These are phyloP conservation scores for Vigna nakashimae DNA, from an alignment of 306 rosid genomes.

Conservation along the genomic window DNA sequence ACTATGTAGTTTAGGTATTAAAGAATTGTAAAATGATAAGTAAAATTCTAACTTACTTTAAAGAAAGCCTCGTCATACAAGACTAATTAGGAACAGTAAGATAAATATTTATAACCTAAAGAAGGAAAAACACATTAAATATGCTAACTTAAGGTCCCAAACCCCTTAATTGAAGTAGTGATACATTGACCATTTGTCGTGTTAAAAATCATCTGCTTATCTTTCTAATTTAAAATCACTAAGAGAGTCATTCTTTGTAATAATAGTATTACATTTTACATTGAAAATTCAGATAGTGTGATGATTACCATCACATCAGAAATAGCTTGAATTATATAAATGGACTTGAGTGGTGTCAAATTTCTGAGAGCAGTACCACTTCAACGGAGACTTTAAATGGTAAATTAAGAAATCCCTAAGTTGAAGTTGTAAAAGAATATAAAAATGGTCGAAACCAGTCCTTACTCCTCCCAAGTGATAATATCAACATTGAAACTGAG, in stretches of 20 bases:
- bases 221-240: background rate
- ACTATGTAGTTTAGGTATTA: too few relatives aligned
- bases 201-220: background rate
- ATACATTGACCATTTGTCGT: too few relatives aligned
- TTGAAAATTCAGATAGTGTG: background rate
- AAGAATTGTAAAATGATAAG: too few relatives aligned
- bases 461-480: background rate
- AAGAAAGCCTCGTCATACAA: too few relatives aligned
- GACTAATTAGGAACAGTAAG: too few relatives aligned
- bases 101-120: too few relatives aligned
- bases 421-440: constrained; percentile 39
- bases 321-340: background rate
- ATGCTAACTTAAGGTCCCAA: too few relatives aligned
- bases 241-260: background rate
- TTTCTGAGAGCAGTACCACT: background rate
- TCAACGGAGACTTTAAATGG: background rate
- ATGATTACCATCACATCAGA: background rate
- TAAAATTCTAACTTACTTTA: too few relatives aligned
- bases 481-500: background rate
- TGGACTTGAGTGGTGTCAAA: background rate
- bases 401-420: constrained; percentile 13
- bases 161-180: too few relatives aligned
- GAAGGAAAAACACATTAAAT: too few relatives aligned
- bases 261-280: background rate
- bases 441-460: background rate